A percentile compares a stretch with the other conserved stretches of the same genome.
phyloP scores from a whole-genome alignment of 2,329 filamentous ascomycete species.

The Aspergillus viridinutans region DNA sequence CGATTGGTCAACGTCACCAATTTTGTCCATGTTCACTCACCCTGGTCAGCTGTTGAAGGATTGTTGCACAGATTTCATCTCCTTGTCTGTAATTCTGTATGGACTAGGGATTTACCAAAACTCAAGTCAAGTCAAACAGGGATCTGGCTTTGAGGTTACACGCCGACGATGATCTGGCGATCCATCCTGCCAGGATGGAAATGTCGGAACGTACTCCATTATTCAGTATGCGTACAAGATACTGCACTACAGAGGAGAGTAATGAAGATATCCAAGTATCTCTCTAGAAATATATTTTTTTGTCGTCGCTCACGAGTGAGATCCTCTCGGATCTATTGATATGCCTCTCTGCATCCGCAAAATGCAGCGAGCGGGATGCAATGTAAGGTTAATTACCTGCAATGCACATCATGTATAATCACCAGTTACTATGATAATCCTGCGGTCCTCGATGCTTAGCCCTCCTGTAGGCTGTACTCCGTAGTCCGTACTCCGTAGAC shows the following conservation, averaged over 20 bases:
- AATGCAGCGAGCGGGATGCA: slow-evolving; percentile 17
- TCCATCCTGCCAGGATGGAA: neutral
- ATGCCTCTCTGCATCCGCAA: slow-evolving; percentile 2
- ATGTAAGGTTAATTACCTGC: slow-evolving; percentile 26
- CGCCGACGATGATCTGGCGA: neutral
- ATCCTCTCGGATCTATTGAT: too few species aligned
- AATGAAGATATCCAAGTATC: too few species aligned
- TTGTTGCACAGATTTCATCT: neutral
- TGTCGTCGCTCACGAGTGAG: too few species aligned
- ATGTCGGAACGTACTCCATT: neutral
- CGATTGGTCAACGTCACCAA: neutral
- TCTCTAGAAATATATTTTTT: too few species aligned
- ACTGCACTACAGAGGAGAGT: too few species aligned
- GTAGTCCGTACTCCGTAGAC: too few species aligned
- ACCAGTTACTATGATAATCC: neutral
- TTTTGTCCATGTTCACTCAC: too few species aligned
- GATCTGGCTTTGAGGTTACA: neutral
- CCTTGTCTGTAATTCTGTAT: neutral
- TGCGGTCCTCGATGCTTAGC: neutral
- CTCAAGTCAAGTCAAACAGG: neutral
- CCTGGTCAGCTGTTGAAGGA: neutral
- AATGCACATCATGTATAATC: slow-evolving; percentile 12
- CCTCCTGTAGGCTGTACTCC: neutral
- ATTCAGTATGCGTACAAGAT: neutral
- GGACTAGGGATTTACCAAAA: neutral